Evolutionary conservation across 192 early-diverging fungal genomes (phyloP), one percentile per base, ranked within the genome.

Genomic region (Linnemannia schmuckeri): DNA sequence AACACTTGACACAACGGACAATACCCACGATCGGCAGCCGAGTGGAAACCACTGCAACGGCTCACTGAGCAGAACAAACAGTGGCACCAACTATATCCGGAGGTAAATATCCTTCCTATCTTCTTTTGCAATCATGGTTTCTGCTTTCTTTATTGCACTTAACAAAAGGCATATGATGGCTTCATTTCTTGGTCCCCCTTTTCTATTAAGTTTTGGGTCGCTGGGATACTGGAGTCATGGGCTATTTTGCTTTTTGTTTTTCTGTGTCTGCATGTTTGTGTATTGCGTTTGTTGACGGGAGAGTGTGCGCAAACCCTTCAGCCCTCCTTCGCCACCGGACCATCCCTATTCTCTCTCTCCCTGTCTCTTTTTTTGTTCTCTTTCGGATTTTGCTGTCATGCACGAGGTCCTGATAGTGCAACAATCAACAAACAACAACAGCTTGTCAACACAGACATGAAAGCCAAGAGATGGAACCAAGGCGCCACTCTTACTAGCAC

Each of bases 1-100:
- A 61, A 72, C 75, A 8, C 55, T 77, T 47, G 74, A 82, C 68
- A 82, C 68, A n/a, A n/a, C 70, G 3, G 80, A 82, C 20, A 76
- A 76, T 57, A 75, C 33, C 46, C 42, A 75, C 15, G 55, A 47
- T 37, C 73, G 74, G 27, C 46, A 52, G 20, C 38, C 61, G 22
- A 68, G 44, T 54, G 72, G 72, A 30, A 44, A 37, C 57, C 63
- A 61, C 35, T 77, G 42, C 70, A 76, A 82, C 33, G 75, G 75
- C 9, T n/a, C 63, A 22, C 75, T 75, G n/a, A 77, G 70, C 57
- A 77, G 71, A 38, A 73, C 74, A 70, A 76, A 71, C 52, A 82
- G 74, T 42, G 69, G 74, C 24, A 70, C 74, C 49, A 82, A 74
- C 71, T 66, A 66, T 66, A 66, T 66, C 12, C 61, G 61, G 12